Base-by-base conservation (phyloP, 129 eudicot species). In the Silybum marianum region DNA sequence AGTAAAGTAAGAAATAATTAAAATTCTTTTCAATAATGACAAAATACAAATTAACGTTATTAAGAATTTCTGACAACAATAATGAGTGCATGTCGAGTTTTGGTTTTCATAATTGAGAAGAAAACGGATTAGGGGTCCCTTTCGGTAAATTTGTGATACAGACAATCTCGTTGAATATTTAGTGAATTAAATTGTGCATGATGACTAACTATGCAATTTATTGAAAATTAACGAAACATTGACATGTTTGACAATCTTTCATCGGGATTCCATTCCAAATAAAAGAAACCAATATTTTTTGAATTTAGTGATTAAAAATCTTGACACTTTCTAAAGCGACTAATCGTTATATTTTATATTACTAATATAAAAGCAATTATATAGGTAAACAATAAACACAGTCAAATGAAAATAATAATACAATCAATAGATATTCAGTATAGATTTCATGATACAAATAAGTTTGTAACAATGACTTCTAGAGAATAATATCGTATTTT, bases 11-110 rank as follows among this genome's bases (percentile, higher is more conserved):
- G 66, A 58, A 58, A 58, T 58, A 58, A 58, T 58, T 54, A 18
- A 58, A 58, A 58, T 34, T 9, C 4, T 34, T 13, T 22, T 44
- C 9, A 25, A 40, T 73, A 77, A 77, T 3, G 65, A 77, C 60
- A 77, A 65, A 40, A 65, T 67, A 23, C 44, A 65, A 40, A 36
- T 46, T 77, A 77, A 42, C 81, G 48, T 65, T 77, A 77, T 77
- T 24, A 39, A 6, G 21, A 75, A 75, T 14, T 28, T 30, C 70
- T 30, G 30, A 58, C 46, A 21, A 75, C 68, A 44, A 69, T 42
- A 18, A 25, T 46, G 76, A 79, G 76, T 46, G 46, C 76, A 48
- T 79, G 71, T 79, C 38, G 22, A 22, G 19, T 69, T 44, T 68
- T 13, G 9, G 77, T 46, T 79, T 79, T 78, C 28, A 23, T 13